These are phyloP conservation scores for Lactifluus volemus DNA, from an alignment of 768 basidiomycete species.

Conservation along the genomic window DNA sequence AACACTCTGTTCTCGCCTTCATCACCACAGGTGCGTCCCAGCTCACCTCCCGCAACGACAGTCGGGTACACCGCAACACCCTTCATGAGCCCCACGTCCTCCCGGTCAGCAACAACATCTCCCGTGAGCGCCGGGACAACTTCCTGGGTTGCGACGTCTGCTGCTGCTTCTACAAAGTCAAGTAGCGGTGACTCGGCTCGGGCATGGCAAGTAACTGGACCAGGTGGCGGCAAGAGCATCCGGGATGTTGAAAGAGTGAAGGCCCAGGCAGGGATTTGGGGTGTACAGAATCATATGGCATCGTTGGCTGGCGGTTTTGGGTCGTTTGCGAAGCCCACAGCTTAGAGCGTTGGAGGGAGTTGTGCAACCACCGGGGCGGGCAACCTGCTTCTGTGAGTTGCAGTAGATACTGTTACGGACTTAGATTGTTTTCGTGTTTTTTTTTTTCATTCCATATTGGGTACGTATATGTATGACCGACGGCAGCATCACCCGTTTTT, in stretches of 20 bases:
- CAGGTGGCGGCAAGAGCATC: slow-evolving; percentile 58
- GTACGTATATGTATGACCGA: neutral
- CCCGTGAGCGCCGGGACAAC: slow-evolving; percentile 9
- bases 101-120: slow-evolving; percentile 15
- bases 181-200: slow-evolving; percentile 65
- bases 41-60: slow-evolving; percentile 4
- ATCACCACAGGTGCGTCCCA: slow-evolving; percentile 11
- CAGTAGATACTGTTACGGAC: neutral
- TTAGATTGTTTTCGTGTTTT: neutral
- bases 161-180: slow-evolving; percentile 25
- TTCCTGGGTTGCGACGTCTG: slow-evolving; percentile 22
- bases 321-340: slow-evolving; percentile 22
- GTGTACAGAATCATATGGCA: slow-evolving; percentile 24
- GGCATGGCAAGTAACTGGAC: slow-evolving; percentile 24
- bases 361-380: slow-evolving; percentile 25
- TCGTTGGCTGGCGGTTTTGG: slow-evolving; percentile 25
- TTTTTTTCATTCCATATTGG: neutral
- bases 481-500: neutral
- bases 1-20: slow-evolving; percentile 1
- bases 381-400: slow-evolving; percentile 33
- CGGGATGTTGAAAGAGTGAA: slow-evolving; percentile 88
- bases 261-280: slow-evolving; percentile 75
- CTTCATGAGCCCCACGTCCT: slow-evolving; percentile 22
- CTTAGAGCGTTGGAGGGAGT: slow-evolving; percentile 17
- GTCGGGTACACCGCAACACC: neutral